Conservation (phyloP, 2,329 filamentous ascomycete genomes). For the Paecilomyces fulvus region DNA sequence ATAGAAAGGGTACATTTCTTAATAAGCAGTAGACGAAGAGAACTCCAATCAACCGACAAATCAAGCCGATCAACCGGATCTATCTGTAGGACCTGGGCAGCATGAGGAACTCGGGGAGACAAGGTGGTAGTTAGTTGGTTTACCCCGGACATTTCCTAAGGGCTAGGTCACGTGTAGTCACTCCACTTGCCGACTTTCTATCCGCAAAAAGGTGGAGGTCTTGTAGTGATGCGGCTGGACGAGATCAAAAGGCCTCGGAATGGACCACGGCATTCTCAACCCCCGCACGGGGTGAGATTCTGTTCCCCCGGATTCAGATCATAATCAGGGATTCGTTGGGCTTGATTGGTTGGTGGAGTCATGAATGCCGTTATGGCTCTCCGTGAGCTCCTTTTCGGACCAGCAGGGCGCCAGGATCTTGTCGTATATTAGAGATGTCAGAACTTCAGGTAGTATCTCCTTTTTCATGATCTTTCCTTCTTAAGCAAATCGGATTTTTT, state of each 20-base stretch:
- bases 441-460: neutral
- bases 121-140: neutral
- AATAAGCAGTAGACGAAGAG: neutral
- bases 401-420: neutral
- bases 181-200: slow-evolving; percentile 24
- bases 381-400: slow-evolving; percentile 10
- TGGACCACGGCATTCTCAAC: slow-evolving; percentile 18
- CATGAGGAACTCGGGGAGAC: neutral
- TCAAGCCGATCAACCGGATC: neutral
- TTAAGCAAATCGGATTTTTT: neutral
- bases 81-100: neutral
- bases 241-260: slow-evolving; percentile 10
- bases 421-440: neutral
- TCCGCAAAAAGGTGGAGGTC: slow-evolving; percentile 8
- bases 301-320: slow-evolving; percentile 10
- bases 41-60: neutral
- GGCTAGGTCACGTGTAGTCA: slow-evolving; percentile 14
- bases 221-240: neutral
- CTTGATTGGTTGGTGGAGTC: neutral
- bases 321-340: neutral
- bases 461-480: neutral
- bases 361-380: slow-evolving; percentile 27
- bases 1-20: neutral
- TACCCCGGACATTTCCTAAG: slow-evolving; percentile 9
- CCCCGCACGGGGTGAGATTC: slow-evolving; percentile 1